Percentiles rank a stretch among this genome's conserved stretches.
Evolutionary conservation across 257 asterid species (phyloP).

Genomic region (Scutellaria galericulata): DNA sequence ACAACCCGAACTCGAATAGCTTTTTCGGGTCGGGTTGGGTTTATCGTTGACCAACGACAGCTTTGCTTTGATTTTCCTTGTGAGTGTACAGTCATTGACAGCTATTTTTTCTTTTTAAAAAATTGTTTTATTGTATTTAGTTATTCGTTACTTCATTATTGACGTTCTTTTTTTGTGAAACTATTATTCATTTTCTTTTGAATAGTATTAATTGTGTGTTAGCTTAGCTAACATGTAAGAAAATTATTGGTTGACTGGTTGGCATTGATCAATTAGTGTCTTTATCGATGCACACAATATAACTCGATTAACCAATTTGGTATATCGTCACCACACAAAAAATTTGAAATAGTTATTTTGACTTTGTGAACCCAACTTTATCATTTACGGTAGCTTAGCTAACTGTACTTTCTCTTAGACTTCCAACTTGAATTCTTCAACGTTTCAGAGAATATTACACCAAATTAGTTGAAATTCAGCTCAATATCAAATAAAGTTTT

Average conservation of each 20-base stretch:
- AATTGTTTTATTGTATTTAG: constrained; percentile 27
- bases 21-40: constrained; percentile 32
- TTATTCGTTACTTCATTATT: constrained; percentile 43
- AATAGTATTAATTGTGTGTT: constrained; percentile 31
- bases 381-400: not conserved
- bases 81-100: constrained; percentile 69
- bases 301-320: too few relatives aligned
- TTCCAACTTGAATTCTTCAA: constrained; percentile 13
- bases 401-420: constrained; percentile 18
- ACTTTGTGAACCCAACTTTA: too few relatives aligned
- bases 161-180: constrained; percentile 32
- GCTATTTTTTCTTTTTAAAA: constrained; percentile 32
- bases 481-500: not conserved
- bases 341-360: too few relatives aligned
- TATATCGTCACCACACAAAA: too few relatives aligned
- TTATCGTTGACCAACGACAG: constrained; percentile 29
- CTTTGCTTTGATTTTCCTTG: not conserved
- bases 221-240: constrained; percentile 30
- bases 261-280: constrained; percentile 19
- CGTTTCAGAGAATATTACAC: not conserved
- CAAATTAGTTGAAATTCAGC: not conserved
- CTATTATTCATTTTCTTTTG: constrained; percentile 10
- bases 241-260: constrained; percentile 32
- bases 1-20: constrained; percentile 58
- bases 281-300: too few relatives aligned